Base-by-base conservation (phyloP, 1,284 basidiomycete species). In the Moniliella sp. region DNA sequence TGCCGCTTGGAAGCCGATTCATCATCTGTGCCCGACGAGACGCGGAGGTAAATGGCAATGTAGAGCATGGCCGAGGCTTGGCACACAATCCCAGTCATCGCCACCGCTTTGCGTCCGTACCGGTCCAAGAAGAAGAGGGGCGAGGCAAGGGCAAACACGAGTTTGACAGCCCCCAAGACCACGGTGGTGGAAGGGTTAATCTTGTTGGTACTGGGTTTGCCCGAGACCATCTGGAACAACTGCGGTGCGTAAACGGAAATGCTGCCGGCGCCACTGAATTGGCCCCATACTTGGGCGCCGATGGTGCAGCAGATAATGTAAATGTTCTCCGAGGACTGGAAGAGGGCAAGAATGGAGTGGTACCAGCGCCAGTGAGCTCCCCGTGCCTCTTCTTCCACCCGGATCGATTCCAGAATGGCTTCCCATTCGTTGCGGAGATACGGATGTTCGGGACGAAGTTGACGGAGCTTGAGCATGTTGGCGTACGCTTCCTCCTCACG, bases 111-210 rank as follows among this genome's bases (percentile, higher is more conserved):
- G 13, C 46, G 30, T 4, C 46, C 46, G 12, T 44, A 32, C 32
- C 46, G 30, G 31, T 48, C 46, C 15, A 46, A 35, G 9, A 49
- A 23, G 42, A 49, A 49, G 36, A 49, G 41, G 21, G 42, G 42
- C 7, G 42, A 39, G 12, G 45, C 42, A 13, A 49, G 31, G 12
- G 46, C 42, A n/a, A 37, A 36, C 25, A 49, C 33, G n/a, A 47
- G 35, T 35, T 49, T 49, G 27, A 49, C 42, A 9, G 46, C 37
- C 31, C 46, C 44, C 27, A 48, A 46, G 32, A 46, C 39, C 15
- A 32, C 43, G 11, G 46, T 48, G 10, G 44, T 46, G 18, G 44
- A 31, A 5, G 46, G 34, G 33, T 40, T n/a, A n/a, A n/a, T n/a
- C n/a, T n/a, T n/a, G n/a, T n/a, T 41, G 18, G 44, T 45, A 35